A percentile compares a stretch with the other conserved stretches of the same genome.
phyloP scores from a whole-genome alignment of 2,329 filamentous ascomycete species.

The Chrysoporthe deuterocubensis region DNA sequence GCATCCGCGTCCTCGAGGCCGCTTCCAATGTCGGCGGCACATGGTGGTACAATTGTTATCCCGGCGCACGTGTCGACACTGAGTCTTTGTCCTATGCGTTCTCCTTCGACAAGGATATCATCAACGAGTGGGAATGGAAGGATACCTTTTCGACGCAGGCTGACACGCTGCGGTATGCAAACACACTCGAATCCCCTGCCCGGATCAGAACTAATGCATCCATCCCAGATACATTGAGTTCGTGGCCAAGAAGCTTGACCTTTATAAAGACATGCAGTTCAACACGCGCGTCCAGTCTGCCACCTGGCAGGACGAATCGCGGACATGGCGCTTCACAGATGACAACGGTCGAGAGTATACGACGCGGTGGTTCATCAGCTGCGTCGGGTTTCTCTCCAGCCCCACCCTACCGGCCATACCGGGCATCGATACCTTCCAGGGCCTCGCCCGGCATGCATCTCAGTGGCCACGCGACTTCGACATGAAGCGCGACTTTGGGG shows the following conservation, averaged over 20 bases:
- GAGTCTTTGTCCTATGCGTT: constrained; percentile 51
- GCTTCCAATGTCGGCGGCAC: constrained; percentile 9
- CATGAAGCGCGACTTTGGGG: not conserved
- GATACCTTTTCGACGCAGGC: constrained; percentile 39
- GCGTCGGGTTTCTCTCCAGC: constrained; percentile 11
- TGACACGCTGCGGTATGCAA: constrained; percentile 39
- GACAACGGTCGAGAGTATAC: not conserved
- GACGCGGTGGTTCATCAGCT: constrained; percentile 14
- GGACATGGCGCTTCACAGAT: constrained; percentile 1
- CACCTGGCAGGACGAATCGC: constrained; percentile 10
- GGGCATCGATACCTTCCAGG: constrained; percentile 40
- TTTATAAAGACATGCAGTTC: constrained; percentile 14
- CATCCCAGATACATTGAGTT: constrained; percentile 40
- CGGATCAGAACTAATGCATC: not conserved
- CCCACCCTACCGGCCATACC: constrained; percentile 33
- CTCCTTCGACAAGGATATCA: constrained; percentile 45
- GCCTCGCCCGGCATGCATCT: constrained; percentile 36
- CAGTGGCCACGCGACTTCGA: constrained; percentile 36
- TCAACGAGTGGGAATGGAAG: constrained; percentile 48
- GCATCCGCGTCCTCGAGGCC: constrained; percentile 9
- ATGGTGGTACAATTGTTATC: constrained; percentile 43
- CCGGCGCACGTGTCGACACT: constrained; percentile 50
- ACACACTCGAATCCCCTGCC: not conserved
- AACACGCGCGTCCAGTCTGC: constrained; percentile 14
- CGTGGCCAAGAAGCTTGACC: constrained; percentile 40